Evolutionary conservation across 257 asterid species (phyloP), one percentile per base, ranked within the genome.

Genomic region (Handroanthus guayacan): DNA sequence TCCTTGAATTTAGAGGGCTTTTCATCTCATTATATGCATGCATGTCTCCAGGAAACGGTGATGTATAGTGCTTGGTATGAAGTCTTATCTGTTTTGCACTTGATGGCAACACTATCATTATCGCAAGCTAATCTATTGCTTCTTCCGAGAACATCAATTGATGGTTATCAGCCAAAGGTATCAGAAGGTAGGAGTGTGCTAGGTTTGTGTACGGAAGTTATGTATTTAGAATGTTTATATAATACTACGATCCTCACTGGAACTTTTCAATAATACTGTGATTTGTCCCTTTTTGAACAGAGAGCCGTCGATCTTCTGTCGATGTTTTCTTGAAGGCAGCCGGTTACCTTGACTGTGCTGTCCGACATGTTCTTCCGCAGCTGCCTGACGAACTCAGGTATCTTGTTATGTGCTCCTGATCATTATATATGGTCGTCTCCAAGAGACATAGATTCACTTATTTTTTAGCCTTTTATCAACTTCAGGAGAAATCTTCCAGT

Each of bases 271-370:
- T 44, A 54, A 20, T 66, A 17, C 39, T 31, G 9, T 39, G 50
- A 57, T 68, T 54, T 73, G 16, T 67, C 48, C 77, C 60, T 70
- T 77, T 67, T 11, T 14, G 75, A 36, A 81, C 94, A 95, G 98
- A 95, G 87, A 86, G 86, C 83, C 88, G 99, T 52, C 86, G 97
- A 80, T 85, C 97, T 83, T 89, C 97, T 56, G 87, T 95, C 82
- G 98, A 95, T 82, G 61, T 92, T 71, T 95, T 95, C 82, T 86
- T 95, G 41, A 95, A 89, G 84, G 99, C 99, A 55, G 99, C 99
- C 7, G 99, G 99, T 72, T 95, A 89, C 87, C 96, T 95, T 83
- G 99, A 95, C 78, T 92, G 96, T 84, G 99, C 99, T 37, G 91
- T 95, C 69, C 88, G 89, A 62, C 96, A 90, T 63, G 97, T 95